A percentile compares a stretch with the other conserved stretches of the same genome.
These are phyloP conservation scores for Pyrenophora seminiperda DNA, from an alignment of 2,329 filamentous ascomycete species.

Conservation along the genomic window DNA sequence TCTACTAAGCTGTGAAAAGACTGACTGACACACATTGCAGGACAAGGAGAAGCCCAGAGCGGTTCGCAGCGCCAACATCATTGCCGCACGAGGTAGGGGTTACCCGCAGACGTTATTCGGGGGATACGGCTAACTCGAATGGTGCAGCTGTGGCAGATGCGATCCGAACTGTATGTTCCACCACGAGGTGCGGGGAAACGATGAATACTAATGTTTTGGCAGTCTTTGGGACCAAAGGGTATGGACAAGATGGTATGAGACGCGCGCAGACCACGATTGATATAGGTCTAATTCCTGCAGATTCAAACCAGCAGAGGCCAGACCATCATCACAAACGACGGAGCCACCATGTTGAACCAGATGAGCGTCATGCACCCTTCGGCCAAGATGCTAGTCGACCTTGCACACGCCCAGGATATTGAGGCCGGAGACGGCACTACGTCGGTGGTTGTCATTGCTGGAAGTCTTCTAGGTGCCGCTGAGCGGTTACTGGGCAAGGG, in stretches of 20 bases:
- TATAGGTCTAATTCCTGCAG: constrained; percentile 43
- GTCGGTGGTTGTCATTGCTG: constrained; percentile 96
- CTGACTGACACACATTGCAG: constrained; percentile 53
- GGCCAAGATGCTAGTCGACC: constrained; percentile 97
- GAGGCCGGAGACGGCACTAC: constrained; percentile 98
- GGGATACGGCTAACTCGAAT: constrained; percentile 27
- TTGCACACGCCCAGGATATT: constrained; percentile 96
- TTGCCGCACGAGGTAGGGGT: constrained; percentile 84
- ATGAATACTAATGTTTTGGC: constrained; percentile 32
- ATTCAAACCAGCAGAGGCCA: constrained; percentile 96
- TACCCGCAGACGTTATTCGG: constrained; percentile 21
- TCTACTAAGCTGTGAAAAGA: constrained; percentile 31
- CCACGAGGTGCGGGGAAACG: constrained; percentile 26
- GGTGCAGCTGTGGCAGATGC: constrained; percentile 88
- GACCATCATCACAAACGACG: constrained; percentile 99
- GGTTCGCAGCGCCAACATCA: constrained; percentile 94
- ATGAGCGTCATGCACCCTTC: constrained; percentile 99
- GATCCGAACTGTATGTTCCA: constrained; percentile 73
- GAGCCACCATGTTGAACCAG: constrained; percentile 98
- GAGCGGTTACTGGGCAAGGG: constrained; percentile 86
- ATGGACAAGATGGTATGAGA: constrained; percentile 90
- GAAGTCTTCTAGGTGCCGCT: constrained; percentile 89
- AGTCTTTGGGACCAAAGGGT: constrained; percentile 89
- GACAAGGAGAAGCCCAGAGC: constrained; percentile 99
- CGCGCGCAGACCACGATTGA: background rate